A percentile compares a stretch with the other conserved stretches of the same genome.
Conservation (phyloP, 2,329 filamentous ascomycete genomes). For the Microsporum audouinii region DNA sequence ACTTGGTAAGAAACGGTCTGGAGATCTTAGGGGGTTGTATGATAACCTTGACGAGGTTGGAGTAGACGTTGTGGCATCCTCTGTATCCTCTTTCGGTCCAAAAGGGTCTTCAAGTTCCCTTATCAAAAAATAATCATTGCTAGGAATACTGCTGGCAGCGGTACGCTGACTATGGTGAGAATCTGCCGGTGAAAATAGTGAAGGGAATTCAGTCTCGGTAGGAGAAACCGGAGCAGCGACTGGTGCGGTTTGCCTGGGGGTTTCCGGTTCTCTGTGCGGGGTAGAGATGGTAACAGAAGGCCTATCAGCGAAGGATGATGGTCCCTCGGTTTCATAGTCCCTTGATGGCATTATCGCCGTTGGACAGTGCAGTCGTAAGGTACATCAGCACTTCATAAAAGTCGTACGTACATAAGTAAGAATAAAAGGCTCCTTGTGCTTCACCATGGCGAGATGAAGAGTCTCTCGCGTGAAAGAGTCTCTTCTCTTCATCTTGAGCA, state of each 20-base stretch:
- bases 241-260: neutral
- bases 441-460: neutral
- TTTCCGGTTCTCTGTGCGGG: neutral
- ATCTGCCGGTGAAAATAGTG: neutral
- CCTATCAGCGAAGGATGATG: neutral
- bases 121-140: neutral
- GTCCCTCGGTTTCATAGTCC: neutral
- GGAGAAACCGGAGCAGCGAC: neutral
- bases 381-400: neutral
- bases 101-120: neutral
- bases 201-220: constrained; percentile 1
- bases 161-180: neutral
- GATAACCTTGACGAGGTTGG: neutral
- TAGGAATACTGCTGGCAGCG: neutral
- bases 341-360: constrained; percentile 6
- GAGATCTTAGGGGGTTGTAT: constrained; percentile 24
- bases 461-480: neutral
- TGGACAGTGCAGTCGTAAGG: neutral
- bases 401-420: neutral
- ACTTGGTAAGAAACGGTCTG: constrained; percentile 49
- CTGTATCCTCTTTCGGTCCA: neutral
- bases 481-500: neutral
- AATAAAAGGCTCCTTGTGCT: neutral
- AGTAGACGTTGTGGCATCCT: neutral
- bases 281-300: neutral